Evolutionary conservation across 1,284 basidiomycete species (phyloP).

Genomic region (Apiotrichum montevideense): DNA sequence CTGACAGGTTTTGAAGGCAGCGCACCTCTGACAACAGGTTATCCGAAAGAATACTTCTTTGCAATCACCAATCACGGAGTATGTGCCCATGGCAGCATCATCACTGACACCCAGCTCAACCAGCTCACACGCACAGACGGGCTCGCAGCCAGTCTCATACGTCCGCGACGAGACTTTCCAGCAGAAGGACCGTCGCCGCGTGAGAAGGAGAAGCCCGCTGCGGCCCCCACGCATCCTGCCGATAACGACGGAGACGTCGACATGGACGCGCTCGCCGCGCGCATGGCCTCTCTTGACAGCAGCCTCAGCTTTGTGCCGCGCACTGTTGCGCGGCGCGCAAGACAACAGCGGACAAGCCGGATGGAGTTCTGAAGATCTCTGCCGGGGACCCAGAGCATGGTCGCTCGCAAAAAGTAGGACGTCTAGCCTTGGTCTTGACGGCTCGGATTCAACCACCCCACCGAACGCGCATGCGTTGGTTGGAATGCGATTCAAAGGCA

Average conservation of each 20-base stretch:
- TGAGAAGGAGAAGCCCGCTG: too few species aligned
- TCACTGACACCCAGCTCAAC: conserved; percentile 27
- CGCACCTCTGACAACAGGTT: conserved; percentile 42
- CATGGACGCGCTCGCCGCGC: conserved; percentile 18
- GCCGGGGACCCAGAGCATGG: not conserved
- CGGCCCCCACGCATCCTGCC: not conserved
- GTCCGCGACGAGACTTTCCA: conserved; percentile 17
- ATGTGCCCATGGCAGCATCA: not conserved
- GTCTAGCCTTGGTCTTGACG: too few species aligned
- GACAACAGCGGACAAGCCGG: not conserved
- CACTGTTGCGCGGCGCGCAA: conserved; percentile 3
- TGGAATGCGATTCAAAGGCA: too few species aligned
- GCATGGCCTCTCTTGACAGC: conserved; percentile 25
- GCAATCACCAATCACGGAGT: conserved; percentile 81
- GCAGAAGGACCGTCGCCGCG: not conserved
- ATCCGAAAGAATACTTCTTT: conserved; percentile 81
- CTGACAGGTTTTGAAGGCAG: too few species aligned
- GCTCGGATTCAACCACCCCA: too few species aligned
- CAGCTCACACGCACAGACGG: conserved; percentile 34
- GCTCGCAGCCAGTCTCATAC: conserved; percentile 31
- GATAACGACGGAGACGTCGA: conserved; percentile 24
- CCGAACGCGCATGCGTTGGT: too few species aligned
- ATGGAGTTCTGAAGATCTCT: not conserved
- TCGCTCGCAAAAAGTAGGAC: too few species aligned
- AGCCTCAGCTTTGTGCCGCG: conserved; percentile 31